Conservation (phyloP, 2,329 filamentous ascomycete species). For the Sporothrix sp. region DNA sequence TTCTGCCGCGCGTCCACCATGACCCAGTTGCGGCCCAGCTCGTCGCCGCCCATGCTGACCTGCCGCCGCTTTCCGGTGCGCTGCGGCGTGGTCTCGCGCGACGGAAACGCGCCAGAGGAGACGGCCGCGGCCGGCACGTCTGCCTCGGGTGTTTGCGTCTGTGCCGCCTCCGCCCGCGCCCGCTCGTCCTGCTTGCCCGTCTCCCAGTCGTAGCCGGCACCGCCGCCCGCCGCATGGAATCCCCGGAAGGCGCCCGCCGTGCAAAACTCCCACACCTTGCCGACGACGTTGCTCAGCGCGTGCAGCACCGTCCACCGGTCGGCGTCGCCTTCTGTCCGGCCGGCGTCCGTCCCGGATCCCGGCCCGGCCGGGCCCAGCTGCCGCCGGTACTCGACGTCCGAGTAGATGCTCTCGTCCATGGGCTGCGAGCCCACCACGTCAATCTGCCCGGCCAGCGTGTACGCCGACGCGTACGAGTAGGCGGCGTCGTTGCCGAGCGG, state of each 20-base stretch:
- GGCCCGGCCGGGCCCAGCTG: constrained; percentile 41
- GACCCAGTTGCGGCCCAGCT: constrained; percentile 61
- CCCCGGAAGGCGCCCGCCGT: constrained; percentile 63
- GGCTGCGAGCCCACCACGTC: constrained; percentile 36
- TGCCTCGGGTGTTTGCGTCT: too few relatives aligned
- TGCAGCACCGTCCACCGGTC: constrained; percentile 37
- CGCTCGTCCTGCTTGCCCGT: constrained; percentile 21
- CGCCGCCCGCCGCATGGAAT: constrained; percentile 81
- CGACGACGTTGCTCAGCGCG: constrained; percentile 57
- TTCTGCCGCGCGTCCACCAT: constrained; percentile 41
- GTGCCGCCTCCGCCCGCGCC: neutral
- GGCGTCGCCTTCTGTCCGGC: constrained; percentile 22
- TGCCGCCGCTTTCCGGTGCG: constrained; percentile 45
- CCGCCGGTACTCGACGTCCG: constrained; percentile 46
- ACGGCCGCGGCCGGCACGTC: too few relatives aligned
- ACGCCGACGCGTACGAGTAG: constrained; percentile 26
- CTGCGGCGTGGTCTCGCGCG: constrained; percentile 19
- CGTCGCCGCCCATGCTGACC: constrained; percentile 40
- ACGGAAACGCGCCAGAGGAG: too few relatives aligned
- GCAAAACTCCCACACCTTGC: constrained; percentile 81
- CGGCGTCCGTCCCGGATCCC: constrained; percentile 25
- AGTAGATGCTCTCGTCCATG: constrained; percentile 46
- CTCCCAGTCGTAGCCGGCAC: constrained; percentile 50
- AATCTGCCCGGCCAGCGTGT: constrained; percentile 45
- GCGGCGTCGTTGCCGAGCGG: constrained; percentile 23